Evolutionary conservation across 1,284 basidiomycete species (phyloP).

Genomic region (Microstroma glucosiphilum): DNA sequence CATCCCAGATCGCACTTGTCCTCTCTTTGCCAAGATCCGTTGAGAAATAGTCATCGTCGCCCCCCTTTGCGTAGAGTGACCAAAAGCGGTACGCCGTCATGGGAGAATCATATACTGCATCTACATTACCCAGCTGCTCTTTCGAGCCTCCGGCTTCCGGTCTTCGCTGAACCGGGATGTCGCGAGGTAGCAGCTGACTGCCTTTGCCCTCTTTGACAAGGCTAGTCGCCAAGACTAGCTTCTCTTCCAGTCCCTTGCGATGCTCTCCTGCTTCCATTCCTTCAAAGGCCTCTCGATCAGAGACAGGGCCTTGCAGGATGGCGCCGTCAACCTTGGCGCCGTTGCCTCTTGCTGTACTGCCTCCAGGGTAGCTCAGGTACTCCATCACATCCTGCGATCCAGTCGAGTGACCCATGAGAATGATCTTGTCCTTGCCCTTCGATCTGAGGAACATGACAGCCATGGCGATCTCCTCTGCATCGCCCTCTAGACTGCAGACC

Average conservation of each 20-base stretch:
- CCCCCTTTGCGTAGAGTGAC: slow-evolving; percentile 30
- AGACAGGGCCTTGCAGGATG: slow-evolving; percentile 45
- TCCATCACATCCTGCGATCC: slow-evolving; percentile 44
- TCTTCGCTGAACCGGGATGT: slow-evolving; percentile 1
- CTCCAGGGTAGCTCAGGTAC: slow-evolving; percentile 21
- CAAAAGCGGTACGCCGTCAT: slow-evolving; percentile 43
- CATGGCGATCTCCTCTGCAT: slow-evolving; percentile 37
- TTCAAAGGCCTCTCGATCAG: slow-evolving; percentile 39
- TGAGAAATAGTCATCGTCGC: slow-evolving; percentile 46
- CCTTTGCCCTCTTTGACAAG: slow-evolving; percentile 16
- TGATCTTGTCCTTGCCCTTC: slow-evolving; percentile 22
- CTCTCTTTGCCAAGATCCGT: slow-evolving; percentile 8
- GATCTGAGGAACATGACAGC: slow-evolving; percentile 25
- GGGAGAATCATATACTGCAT: slow-evolving; percentile 25
- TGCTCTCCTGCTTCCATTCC: background rate
- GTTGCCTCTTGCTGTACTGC: background rate
- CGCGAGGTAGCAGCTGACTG: slow-evolving; percentile 11
- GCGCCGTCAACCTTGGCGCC: slow-evolving; percentile 26
- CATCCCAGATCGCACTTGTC: slow-evolving; percentile 7
- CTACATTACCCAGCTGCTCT: slow-evolving; percentile 19
- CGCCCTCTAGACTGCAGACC: slow-evolving; percentile 34
- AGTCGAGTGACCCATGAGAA: slow-evolving; percentile 47
- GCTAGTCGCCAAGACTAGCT: slow-evolving; percentile 11
- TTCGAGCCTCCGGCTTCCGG: background rate
- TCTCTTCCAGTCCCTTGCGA: background rate